phyloP scores from a whole-genome alignment of 139 green algal species.

The Closterium sp. region DNA sequence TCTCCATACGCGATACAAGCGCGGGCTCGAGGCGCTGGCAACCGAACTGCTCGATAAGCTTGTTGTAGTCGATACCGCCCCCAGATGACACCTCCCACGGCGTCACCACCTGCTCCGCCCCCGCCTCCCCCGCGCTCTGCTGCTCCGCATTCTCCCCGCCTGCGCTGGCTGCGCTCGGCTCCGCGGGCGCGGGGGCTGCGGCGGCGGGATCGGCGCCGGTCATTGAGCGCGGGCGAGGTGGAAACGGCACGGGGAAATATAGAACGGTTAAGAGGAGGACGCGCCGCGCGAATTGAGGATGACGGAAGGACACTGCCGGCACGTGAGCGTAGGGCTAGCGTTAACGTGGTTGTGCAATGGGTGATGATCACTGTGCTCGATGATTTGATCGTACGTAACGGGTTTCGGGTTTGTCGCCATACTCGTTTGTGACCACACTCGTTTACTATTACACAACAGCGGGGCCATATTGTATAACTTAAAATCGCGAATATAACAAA shows the following conservation, averaged over 20 bases:
- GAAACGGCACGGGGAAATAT: neutral
- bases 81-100: slow-evolving; percentile 89
- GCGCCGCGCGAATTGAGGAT: neutral
- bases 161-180: neutral
- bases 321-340: neutral
- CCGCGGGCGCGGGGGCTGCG: neutral
- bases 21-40: slow-evolving; percentile 61
- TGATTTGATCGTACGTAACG: neutral
- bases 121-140: neutral
- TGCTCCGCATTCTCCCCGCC: neutral
- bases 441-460: no score
- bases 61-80: slow-evolving; percentile 95
- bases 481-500: no score
- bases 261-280: neutral
- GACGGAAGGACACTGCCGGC: neutral
- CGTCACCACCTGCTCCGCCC: slow-evolving; percentile 52
- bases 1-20: slow-evolving; percentile 64
- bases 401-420: neutral
- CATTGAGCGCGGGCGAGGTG: neutral
- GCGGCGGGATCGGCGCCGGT: neutral
- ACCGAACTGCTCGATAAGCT: slow-evolving; percentile 83
- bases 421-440: no score
- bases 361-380: neutral
- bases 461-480: no score
- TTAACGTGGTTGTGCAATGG: neutral